Evolutionary conservation across 371 early-diverging fungal genomes (phyloP).

Genomic region (Mortierella sp.): DNA sequence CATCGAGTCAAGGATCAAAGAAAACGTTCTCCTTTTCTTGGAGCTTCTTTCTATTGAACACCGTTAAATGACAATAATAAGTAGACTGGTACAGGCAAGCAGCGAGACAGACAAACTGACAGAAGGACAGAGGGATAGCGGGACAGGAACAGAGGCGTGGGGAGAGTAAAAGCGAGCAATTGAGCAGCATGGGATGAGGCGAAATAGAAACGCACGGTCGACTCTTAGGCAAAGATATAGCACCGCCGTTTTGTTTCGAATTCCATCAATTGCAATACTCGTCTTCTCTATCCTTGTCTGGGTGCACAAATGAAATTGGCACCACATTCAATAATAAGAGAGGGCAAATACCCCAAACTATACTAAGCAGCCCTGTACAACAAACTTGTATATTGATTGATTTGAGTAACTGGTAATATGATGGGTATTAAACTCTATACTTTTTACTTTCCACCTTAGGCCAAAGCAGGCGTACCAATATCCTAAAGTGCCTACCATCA

Average conservation of each 20-base stretch:
- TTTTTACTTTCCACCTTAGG: conserved; percentile 13
- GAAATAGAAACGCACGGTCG: background rate
- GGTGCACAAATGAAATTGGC: conserved; percentile 1
- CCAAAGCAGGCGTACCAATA: conserved; percentile 57
- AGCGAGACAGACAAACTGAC: too few species aligned
- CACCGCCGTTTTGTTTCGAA: background rate
- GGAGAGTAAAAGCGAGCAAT: too few species aligned
- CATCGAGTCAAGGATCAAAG: background rate
- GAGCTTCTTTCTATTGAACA: background rate
- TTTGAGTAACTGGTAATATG: too few species aligned
- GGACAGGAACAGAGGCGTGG: too few species aligned
- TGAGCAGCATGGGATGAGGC: too few species aligned
- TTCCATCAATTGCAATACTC: background rate
- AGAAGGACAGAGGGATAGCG: too few species aligned
- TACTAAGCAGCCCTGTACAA: too few species aligned
- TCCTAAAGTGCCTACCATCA: conserved; percentile 56
- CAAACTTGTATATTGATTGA: background rate
- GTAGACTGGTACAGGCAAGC: too few species aligned
- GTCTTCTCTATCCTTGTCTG: background rate
- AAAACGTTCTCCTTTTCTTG: too few species aligned
- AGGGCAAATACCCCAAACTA: too few species aligned
- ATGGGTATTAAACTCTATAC: background rate
- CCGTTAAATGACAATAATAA: too few species aligned
- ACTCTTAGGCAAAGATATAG: background rate
- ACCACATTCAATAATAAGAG: too few species aligned